phyloP scores from a whole-genome alignment of 208 protist species.

The Acanthamoeba sp. region DNA sequence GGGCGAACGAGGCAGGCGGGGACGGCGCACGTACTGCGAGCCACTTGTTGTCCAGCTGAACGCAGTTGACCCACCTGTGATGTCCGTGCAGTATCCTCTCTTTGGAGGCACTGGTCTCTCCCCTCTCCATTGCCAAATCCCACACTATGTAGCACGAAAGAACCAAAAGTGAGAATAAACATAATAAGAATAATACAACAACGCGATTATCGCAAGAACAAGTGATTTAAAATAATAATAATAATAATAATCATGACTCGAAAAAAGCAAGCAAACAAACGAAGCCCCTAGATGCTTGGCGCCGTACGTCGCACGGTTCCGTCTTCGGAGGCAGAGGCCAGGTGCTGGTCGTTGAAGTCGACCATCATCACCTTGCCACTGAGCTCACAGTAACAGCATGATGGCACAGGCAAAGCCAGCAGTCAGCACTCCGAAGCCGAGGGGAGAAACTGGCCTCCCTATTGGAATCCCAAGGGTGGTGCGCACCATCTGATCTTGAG shows the following conservation, averaged over 20 bases:
- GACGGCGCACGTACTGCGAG: not conserved
- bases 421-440: too few relatives aligned
- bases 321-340: not conserved
- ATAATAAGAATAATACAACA: not conserved
- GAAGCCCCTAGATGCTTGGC: too few relatives aligned
- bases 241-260: too few relatives aligned
- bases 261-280: too few relatives aligned
- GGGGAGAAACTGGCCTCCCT: too few relatives aligned
- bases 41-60: constrained; percentile 8
- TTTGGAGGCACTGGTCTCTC: not conserved
- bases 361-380: constrained; percentile 47
- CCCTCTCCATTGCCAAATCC: not conserved
- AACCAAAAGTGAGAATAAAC: not conserved
- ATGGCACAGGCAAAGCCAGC: not conserved
- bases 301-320: constrained; percentile 11
- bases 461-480: too few relatives aligned
- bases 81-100: constrained; percentile 13
- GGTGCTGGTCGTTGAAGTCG: constrained; percentile 1
- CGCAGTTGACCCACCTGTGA: constrained; percentile 25
- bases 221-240: too few relatives aligned
- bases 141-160: constrained; percentile 18
- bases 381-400: not conserved
- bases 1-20: too few relatives aligned
- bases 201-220: too few relatives aligned
- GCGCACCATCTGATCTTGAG: not conserved